Evolutionary conservation across 768 basidiomycete species (phyloP).

Genomic region (Amanita exitialis): DNA sequence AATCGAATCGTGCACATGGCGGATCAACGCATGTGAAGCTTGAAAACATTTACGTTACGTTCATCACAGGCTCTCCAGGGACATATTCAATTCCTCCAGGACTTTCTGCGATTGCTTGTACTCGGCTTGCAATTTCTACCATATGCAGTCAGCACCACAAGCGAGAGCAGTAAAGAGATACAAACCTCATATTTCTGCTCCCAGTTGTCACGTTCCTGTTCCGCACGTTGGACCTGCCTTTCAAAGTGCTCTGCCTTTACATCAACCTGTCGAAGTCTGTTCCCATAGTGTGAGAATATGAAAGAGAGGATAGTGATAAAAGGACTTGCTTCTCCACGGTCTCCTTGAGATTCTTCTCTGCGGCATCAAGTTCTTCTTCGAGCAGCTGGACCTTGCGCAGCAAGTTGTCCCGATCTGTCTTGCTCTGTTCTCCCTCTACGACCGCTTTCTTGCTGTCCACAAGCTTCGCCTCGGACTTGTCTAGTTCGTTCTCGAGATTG

Average conservation of each 20-base stretch:
- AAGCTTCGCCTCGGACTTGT: slow-evolving; percentile 61
- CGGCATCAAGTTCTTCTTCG: slow-evolving; percentile 91
- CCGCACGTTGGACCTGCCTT: slow-evolving; percentile 75
- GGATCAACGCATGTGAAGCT: too few species aligned
- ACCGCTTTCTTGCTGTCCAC: slow-evolving; percentile 51
- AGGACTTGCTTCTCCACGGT: slow-evolving; percentile 85
- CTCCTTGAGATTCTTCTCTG: slow-evolving; percentile 96
- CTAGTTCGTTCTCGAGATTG: slow-evolving; percentile 57
- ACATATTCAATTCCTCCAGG: slow-evolving; percentile 70
- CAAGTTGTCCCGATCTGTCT: slow-evolving; percentile 64
- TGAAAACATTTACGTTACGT: too few species aligned
- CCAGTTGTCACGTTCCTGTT: slow-evolving; percentile 88
- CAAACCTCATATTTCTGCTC: slow-evolving; percentile 90
- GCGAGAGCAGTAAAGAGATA: slow-evolving; percentile 1
- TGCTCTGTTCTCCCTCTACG: slow-evolving; percentile 61
- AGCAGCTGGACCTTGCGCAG: slow-evolving; percentile 79
- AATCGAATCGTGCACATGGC: too few species aligned
- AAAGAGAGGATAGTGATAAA: slow-evolving; percentile 9
- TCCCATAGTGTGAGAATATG: slow-evolving; percentile 10
- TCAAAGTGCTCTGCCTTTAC: slow-evolving; percentile 99
- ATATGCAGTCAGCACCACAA: slow-evolving; percentile 5
- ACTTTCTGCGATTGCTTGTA: slow-evolving; percentile 68
- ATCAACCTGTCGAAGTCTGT: slow-evolving; percentile 89
- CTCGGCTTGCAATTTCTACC: slow-evolving; percentile 64
- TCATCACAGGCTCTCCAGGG: slow-evolving; percentile 61